A percentile compares a stretch with the other conserved stretches of the same genome.
These are phyloP conservation scores for Brasenia schreberi DNA, from an alignment of 164 flowering plant genomes.

Conservation along the genomic window DNA sequence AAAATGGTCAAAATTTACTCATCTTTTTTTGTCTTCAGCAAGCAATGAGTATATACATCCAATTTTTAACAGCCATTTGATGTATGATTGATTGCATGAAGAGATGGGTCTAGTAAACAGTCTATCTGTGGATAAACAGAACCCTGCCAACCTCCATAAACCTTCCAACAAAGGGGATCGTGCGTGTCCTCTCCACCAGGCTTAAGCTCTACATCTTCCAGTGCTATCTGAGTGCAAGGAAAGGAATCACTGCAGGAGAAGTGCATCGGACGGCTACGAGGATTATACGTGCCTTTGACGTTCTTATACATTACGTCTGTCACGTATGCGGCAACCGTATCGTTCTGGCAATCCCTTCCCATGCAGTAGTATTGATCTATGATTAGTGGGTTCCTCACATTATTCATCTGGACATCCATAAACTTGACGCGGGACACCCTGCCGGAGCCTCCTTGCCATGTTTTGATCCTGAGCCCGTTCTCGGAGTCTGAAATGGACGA, in stretches of 20 bases:
- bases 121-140: constrained; percentile 39
- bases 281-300: constrained; percentile 42
- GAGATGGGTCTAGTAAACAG: constrained; percentile 23
- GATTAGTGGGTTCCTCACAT: constrained; percentile 36
- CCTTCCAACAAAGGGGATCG: constrained; percentile 55
- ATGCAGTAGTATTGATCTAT: constrained; percentile 57
- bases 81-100: no score
- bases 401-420: constrained; percentile 41
- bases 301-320: constrained; percentile 30
- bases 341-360: constrained; percentile 25
- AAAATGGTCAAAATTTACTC: no score
- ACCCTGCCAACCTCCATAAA: constrained; percentile 47
- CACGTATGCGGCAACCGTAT: constrained; percentile 42
- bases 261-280: constrained; percentile 22
- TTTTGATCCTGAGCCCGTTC: constrained; percentile 31
- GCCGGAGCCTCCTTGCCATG: constrained; percentile 66
- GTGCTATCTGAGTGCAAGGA: constrained; percentile 35
- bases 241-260: constrained; percentile 47
- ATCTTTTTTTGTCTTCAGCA: no score
- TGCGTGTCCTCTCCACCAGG: constrained; percentile 15
- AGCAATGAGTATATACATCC: no score
- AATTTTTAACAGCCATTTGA: no score
- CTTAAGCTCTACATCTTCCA: constrained; percentile 26
- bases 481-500: constrained; percentile 16
- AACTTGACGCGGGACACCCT: constrained; percentile 33